Percentiles rank a stretch among this genome's conserved stretches.
Evolutionary conservation across 495 filamentous ascomycete species (phyloP).

Genomic region (Articulospora tetracladia): DNA sequence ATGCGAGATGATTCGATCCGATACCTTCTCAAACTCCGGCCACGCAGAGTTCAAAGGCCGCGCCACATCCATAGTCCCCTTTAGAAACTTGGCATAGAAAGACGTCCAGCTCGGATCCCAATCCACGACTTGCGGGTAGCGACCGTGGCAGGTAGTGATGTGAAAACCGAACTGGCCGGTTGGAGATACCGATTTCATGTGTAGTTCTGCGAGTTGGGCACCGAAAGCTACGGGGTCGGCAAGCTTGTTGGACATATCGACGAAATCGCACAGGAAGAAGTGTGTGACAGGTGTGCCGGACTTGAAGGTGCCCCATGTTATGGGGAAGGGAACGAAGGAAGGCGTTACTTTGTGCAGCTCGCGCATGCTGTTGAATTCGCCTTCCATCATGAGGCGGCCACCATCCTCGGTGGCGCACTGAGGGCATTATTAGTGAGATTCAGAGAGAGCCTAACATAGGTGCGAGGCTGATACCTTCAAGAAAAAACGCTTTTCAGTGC

Average conservation of each 20-base stretch:
- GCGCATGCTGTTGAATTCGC: slow-evolving; percentile 17
- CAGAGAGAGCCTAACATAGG: neutral
- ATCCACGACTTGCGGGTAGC: slow-evolving; percentile 39
- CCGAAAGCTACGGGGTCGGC: slow-evolving; percentile 40
- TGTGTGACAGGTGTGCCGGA: slow-evolving; percentile 11
- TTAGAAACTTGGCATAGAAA: slow-evolving; percentile 25
- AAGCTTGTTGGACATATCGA: slow-evolving; percentile 9
- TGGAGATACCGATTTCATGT: slow-evolving; percentile 38
- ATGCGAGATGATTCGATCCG: slow-evolving; percentile 5
- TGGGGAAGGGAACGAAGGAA: slow-evolving; percentile 15
- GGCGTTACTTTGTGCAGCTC: slow-evolving; percentile 17
- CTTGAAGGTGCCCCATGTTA: slow-evolving; percentile 15
- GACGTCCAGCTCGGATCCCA: slow-evolving; percentile 27
- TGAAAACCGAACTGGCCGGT: slow-evolving; percentile 50
- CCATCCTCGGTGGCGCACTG: slow-evolving; percentile 10
- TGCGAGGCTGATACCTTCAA: slow-evolving; percentile 20
- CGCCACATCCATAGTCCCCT: slow-evolving; percentile 22
- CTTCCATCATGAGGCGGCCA: slow-evolving; percentile 16
- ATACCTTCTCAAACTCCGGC: slow-evolving; percentile 19
- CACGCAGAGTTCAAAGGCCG: slow-evolving; percentile 15
- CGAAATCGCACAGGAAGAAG: slow-evolving; percentile 24
- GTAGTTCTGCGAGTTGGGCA: slow-evolving; percentile 37
- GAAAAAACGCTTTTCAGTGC: slow-evolving; percentile 29
- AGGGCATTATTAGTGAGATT: neutral
- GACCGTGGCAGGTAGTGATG: slow-evolving; percentile 31